Evolutionary conservation across 75 land plant species (phyloP).

Genomic region (Pinus taeda): DNA sequence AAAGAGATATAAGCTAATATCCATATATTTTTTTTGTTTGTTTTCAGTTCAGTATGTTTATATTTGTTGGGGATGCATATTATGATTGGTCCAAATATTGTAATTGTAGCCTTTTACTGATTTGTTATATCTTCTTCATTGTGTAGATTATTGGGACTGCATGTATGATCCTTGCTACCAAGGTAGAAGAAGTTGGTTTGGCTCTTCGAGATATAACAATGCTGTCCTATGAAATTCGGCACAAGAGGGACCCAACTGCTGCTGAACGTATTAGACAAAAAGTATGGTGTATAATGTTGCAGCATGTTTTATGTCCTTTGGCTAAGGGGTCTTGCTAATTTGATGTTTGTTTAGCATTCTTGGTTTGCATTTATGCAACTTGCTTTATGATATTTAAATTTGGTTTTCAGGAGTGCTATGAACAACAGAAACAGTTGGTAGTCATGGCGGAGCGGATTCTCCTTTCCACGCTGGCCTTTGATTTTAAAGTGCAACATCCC

Average conservation of each 20-base stretch:
- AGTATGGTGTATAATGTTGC: constrained; percentile 8
- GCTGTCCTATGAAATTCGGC: constrained; percentile 33
- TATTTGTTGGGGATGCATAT: not conserved
- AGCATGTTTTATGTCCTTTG: no score
- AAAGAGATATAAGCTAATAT: not conserved
- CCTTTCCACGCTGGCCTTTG: constrained; percentile 41
- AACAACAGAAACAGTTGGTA: constrained; percentile 35
- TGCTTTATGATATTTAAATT: not conserved
- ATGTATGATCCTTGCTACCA: constrained; percentile 47
- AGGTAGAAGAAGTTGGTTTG: constrained; percentile 41
- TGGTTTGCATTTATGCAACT: not conserved
- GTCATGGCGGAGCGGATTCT: constrained; percentile 37
- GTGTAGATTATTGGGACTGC: constrained; percentile 35
- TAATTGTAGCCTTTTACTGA: not conserved
- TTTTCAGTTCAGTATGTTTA: not conserved
- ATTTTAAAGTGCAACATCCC: constrained; percentile 39
- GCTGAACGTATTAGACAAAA: constrained; percentile 29
- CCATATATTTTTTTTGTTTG: not conserved
- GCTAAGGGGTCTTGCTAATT: not conserved
- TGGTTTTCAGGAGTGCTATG: constrained; percentile 26
- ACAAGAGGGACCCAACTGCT: constrained; percentile 42
- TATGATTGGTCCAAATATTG: not conserved
- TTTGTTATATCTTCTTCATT: not conserved
- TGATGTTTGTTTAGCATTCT: not conserved
- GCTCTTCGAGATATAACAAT: constrained; percentile 26